Base-by-base conservation (phyloP, 768 basidiomycete species). In the Auriculariales sp. region DNA sequence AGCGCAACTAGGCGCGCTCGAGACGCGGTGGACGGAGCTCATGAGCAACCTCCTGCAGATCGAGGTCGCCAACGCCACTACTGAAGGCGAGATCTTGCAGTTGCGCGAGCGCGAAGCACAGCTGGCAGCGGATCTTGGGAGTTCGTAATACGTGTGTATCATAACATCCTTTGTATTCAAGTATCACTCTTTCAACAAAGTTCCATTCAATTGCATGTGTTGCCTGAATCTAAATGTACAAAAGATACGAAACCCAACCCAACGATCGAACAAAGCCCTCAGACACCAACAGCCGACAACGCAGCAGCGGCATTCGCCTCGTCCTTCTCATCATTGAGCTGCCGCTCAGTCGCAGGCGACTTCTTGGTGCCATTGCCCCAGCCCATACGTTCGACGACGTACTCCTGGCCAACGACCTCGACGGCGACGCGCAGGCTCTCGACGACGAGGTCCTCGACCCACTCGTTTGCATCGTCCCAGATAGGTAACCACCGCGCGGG, bases 361-460 rank as follows among this genome's bases (percentile, higher is more conserved):
- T 45, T 33, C 25, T 50, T 30, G 14, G 22, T 12, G 25, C 30
- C 28, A 1, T 64, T 69, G 9, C 63, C 72, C 84, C 88, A 91
- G 1, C 88, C 81, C 90, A 92, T 92, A 51, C 90, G 69, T 29
- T 77, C 72, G 34, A 82, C 85, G 12, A 93, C 71, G 59, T 93
- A 93, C 59, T 94, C 89, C 65, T 97, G 92, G 2, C 91, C 91
- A 52, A 97, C 68, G 15, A 92, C 78, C 66, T 97, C 93, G 27
- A 94, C 78, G 6, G 83, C 87, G 12, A 89, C 70, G 50, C 88
- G 70, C 51, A 99, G 66, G 0, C 79, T 76, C 58, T 97, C 94
- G 3, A 92, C 93, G 53, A 97, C 75, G 32, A 85, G 63, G 59
- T 99, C 93, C 64, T 99, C 95, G 11, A 98, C 92, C 95, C 95